Evolutionary conservation across 495 filamentous ascomycete species (phyloP), one percentile per base, ranked within the genome.

Genomic region (Aspergillus heteromorphus): DNA sequence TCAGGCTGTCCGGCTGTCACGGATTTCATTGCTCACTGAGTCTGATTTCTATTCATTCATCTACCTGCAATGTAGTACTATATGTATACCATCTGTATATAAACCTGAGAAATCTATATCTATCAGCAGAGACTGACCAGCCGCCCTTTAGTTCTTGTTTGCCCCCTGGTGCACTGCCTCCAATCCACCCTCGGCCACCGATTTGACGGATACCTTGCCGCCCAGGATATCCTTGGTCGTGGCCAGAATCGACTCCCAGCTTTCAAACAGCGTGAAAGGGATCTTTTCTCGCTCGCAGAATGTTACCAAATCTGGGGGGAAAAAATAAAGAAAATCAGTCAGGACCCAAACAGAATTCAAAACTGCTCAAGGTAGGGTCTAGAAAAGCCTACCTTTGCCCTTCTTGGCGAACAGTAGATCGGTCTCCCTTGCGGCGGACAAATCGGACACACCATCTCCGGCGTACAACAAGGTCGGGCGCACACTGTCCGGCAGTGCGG

Each of bases 321-420:
- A n/a, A n/a, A n/a, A n/a, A n/a, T n/a, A n/a, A n/a, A n/a, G n/a
- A n/a, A n/a, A 14, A 27, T 64, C 25, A 61, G 49, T 34, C 21
- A 31, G 0, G 10, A 34, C 21, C 6, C 31, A 23, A 40, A 17
- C 55, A n/a, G n/a, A n/a, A n/a, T n/a, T n/a, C n/a, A n/a, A 41
- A 29, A 18, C 9, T 21, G 14, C 38, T 17, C n/a, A 8, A 19
- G n/a, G 42, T 27, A 18, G 49, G 29, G 38, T 21, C 11, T 13
- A 53, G 38, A 45, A 40, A 14, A 69, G n/a, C 78, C 49, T 81
- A 93, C 90, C 91, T 67, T 88, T 81, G 8, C 89, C 92, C 31
- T 87, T 82, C 78, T 97, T 97, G 48, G 91, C 91, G 65, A 96
- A 96, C 16, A 96, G 70, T 40, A 96, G 67, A 64, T 96, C 88